Percentiles rank a stretch among this genome's conserved stretches.
Conservation (phyloP, 352 stramenopile species). For the Pythium sp. region DNA sequence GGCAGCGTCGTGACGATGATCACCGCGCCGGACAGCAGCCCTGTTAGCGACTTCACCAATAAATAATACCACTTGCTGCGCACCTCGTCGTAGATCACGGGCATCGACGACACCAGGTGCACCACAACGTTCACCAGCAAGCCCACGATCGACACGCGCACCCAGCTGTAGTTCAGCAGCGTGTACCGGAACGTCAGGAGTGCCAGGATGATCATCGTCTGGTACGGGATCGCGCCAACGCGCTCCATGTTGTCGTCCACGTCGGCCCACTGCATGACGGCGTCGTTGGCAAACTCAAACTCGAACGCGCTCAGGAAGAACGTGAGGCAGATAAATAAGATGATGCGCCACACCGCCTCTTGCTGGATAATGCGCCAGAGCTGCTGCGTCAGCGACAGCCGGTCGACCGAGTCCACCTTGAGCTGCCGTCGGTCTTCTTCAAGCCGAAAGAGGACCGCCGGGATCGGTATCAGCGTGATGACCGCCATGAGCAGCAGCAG, state of each 20-base stretch:
- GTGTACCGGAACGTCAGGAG: conserved; percentile 53
- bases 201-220: conserved; percentile 41
- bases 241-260: conserved; percentile 37
- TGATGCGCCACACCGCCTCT: conserved; percentile 69
- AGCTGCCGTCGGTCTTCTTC: conserved; percentile 71
- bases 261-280: conserved; percentile 48
- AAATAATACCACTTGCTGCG: conserved; percentile 51
- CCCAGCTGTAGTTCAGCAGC: conserved; percentile 76
- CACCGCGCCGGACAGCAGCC: conserved; percentile 35
- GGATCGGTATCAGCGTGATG: conserved; percentile 60
- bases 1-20: conserved; percentile 57
- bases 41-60: conserved; percentile 37
- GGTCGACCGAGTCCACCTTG: conserved; percentile 68
- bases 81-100: conserved; percentile 48
- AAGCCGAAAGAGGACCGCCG: conserved; percentile 56
- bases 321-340: conserved; percentile 61
- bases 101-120: conserved; percentile 31
- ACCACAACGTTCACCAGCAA: conserved; percentile 38
- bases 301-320: conserved; percentile 63
- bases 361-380: conserved; percentile 78
- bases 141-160: conserved; percentile 46
- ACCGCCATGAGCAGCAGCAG: conserved; percentile 69
- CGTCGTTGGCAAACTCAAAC: conserved; percentile 53
- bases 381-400: conserved; percentile 51
- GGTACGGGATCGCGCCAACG: conserved; percentile 39